These are phyloP conservation scores for Myxozyma lipomycoides DNA, from an alignment of 805 yeast genomes.

Conservation along the genomic window DNA sequence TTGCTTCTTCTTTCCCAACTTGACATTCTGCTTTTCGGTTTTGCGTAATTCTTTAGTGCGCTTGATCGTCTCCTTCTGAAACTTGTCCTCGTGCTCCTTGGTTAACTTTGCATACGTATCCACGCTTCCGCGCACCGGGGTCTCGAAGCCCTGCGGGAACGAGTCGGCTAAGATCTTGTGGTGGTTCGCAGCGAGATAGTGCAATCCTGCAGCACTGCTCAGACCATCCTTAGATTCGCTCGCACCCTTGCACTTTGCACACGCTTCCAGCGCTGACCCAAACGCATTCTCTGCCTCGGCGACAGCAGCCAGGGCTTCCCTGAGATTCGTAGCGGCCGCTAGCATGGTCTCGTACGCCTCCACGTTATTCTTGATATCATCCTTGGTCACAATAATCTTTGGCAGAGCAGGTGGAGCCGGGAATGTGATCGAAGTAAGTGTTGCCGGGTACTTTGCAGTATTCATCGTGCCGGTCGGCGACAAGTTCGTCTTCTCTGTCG, in stretches of 20 bases:
- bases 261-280: slow-evolving; percentile 64
- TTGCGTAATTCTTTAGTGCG: slow-evolving; percentile 51
- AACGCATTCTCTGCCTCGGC: slow-evolving; percentile 64
- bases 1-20: slow-evolving; percentile 55
- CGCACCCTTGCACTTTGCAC: slow-evolving; percentile 60
- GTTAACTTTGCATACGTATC: slow-evolving; percentile 45
- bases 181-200: slow-evolving; percentile 71
- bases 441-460: slow-evolving; percentile 25
- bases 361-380: slow-evolving; percentile 52
- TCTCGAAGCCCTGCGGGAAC: slow-evolving; percentile 52
- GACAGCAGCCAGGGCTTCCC: slow-evolving; percentile 46
- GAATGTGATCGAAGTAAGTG: slow-evolving; percentile 30
- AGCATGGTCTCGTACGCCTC: slow-evolving; percentile 48
- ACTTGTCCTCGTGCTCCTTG: slow-evolving; percentile 48
- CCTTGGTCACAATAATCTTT: slow-evolving; percentile 32
- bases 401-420: slow-evolving; percentile 52
- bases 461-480: slow-evolving; percentile 23
- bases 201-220: slow-evolving; percentile 70
- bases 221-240: slow-evolving; percentile 60
- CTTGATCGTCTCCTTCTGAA: slow-evolving; percentile 51
- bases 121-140: slow-evolving; percentile 48
- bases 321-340: slow-evolving; percentile 46
- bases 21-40: slow-evolving; percentile 59
- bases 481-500: not conserved
- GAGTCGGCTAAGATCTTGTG: slow-evolving; percentile 63